phyloP scores from a whole-genome alignment of 306 rosid species.

The Cicer bijugum region DNA sequence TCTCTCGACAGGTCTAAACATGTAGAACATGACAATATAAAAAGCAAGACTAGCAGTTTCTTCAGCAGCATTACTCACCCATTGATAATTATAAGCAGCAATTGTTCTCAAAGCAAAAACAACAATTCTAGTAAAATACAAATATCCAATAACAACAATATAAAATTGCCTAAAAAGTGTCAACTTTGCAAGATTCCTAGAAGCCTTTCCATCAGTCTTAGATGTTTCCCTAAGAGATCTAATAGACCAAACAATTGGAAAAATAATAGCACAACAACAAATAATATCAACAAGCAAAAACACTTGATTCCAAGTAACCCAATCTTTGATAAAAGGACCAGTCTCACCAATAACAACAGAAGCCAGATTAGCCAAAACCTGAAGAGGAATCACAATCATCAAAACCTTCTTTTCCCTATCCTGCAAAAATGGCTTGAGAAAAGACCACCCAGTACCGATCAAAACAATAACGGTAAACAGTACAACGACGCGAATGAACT shows the following conservation, averaged over 20 bases:
- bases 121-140: conserved; percentile 80
- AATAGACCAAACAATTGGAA: conserved; percentile 94
- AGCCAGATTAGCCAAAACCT: conserved; percentile 85
- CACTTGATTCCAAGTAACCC: conserved; percentile 96
- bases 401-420: conserved; percentile 92
- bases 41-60: conserved; percentile 78
- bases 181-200: conserved; percentile 76
- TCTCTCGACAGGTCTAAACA: conserved; percentile 92
- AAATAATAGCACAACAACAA: conserved; percentile 91
- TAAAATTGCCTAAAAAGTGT: conserved; percentile 90
- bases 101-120: conserved; percentile 90
- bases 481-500: conserved; percentile 79
- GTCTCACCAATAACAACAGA: conserved; percentile 91
- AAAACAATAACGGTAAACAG: conserved; percentile 81
- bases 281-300: conserved; percentile 88
- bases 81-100: conserved; percentile 89
- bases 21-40: conserved; percentile 81
- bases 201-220: conserved; percentile 90
- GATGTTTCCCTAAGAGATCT: conserved; percentile 83
- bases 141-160: conserved; percentile 84
- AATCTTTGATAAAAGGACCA: conserved; percentile 88
- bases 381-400: conserved; percentile 95
- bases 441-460: conserved; percentile 95
- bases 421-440: conserved; percentile 81
- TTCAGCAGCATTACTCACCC: conserved; percentile 93